Base-by-base conservation (phyloP, 2,329 filamentous ascomycete genomes). In the Ophiostoma australiae region DNA sequence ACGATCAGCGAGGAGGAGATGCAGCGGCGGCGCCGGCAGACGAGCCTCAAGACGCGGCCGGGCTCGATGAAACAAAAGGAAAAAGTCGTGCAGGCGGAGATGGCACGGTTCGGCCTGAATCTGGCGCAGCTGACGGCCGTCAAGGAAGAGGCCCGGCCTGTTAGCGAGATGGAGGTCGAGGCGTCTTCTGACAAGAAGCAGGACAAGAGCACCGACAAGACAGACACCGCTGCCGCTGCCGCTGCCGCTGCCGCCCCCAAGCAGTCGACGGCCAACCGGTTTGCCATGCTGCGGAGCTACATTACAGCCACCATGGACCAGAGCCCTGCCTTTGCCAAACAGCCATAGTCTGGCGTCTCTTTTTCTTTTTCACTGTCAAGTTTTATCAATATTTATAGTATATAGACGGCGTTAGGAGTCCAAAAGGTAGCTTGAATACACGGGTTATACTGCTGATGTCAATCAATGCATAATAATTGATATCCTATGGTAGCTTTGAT, bases 291-390 rank as follows among this genome's bases (percentile, higher is more conserved):
- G 79, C 87, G 94, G 76, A 89, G 84, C 11, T 96, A 94, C 77
- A 96, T 97, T 69, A 90, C 91, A 1, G 86, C 89, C 61, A 97
- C 92, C 0, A 92, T 97, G 89, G 92, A 97, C 81, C 91, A 92
- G 80, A 94, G 94, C 76, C 88, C 90, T 17, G 91, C 90, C 3
- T 97, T 97, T 77, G 79, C 83, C 58, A 74, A 72, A 63, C 55
- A 70, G 66, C 23, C 52, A 20, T 61, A 52, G 20, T 52, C 33
- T 41, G 7, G 15, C 23, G 1, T 27, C 15, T 35, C 23, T 1
- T 13, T 11, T 55, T 58, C 7, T 61, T 63, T 17, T 17, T 10
- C 39, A 31, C 17, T 10, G 7, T 20, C 41, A 67, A 55, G 2
- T 33, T 33, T 52, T 27, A 48, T 48, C 31, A 27, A 11, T 11